These are phyloP conservation scores for Vicia faba DNA, from an alignment of 306 rosid species.

Conservation along the genomic window DNA sequence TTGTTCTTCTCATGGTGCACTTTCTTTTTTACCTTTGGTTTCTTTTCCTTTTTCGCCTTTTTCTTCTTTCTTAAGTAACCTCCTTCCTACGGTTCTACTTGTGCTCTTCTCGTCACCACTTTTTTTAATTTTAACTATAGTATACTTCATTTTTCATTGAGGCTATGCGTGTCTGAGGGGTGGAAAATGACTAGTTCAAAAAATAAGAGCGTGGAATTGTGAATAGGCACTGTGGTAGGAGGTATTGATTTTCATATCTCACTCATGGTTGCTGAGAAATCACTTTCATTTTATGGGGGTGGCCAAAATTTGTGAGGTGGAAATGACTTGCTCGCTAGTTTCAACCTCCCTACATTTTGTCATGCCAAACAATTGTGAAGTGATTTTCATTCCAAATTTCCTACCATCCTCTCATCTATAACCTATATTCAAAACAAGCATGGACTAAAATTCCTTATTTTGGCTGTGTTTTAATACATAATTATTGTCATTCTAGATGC, in stretches of 20 bases:
- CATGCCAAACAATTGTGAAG: conserved; percentile 32
- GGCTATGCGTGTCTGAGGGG: conserved; percentile 15
- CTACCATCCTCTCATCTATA: conserved; percentile 21
- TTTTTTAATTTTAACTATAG: neutral
- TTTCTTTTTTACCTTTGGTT: conserved; percentile 33
- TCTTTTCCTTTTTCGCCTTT: conserved; percentile 34
- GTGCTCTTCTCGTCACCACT: neutral
- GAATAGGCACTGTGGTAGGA: conserved; percentile 10
- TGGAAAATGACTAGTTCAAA: conserved; percentile 29
- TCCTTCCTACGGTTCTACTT: conserved; percentile 33
- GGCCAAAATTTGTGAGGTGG: conserved; percentile 34
- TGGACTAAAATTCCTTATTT: conserved; percentile 32
- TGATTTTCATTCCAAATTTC: conserved; percentile 30
- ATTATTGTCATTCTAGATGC: conserved; percentile 25
- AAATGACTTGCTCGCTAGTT: conserved; percentile 5
- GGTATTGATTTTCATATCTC: conserved; percentile 25
- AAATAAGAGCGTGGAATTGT: neutral
- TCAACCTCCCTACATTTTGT: conserved; percentile 32
- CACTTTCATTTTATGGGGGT: conserved; percentile 40
- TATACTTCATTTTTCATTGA: conserved; percentile 8
- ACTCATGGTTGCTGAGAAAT: conserved; percentile 34
- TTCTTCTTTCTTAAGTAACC: conserved; percentile 43
- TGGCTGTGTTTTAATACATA: conserved; percentile 16
- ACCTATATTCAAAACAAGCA: conserved; percentile 23
- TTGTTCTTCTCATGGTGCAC: conserved; percentile 43